Evolutionary conservation across 1,284 basidiomycete species (phyloP).

Genomic region (Phellopilus nigrolimitatus): DNA sequence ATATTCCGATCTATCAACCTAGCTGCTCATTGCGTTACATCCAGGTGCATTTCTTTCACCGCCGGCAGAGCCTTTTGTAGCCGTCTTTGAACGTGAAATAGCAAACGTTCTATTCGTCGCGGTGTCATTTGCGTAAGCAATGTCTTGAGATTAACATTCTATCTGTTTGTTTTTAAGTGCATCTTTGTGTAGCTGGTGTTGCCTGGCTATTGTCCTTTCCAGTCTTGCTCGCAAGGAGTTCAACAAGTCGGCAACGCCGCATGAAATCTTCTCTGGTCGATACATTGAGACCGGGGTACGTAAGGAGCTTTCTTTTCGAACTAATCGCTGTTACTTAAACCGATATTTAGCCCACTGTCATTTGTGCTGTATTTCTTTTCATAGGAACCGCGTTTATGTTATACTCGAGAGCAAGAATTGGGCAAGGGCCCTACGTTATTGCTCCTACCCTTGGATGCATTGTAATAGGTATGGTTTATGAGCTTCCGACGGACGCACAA

Average conservation of each 20-base stretch:
- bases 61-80: constrained; percentile 62
- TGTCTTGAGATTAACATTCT: background rate
- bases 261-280: constrained; percentile 40
- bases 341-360: constrained; percentile 45
- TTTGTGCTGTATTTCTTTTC: constrained; percentile 64
- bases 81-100: constrained; percentile 62
- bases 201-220: constrained; percentile 62
- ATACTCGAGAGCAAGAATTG: constrained; percentile 59
- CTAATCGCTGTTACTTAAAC: constrained; percentile 20
- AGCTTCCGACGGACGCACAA: too few species aligned
- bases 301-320: background rate
- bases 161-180: constrained; percentile 13
- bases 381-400: constrained; percentile 55
- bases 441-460: constrained; percentile 57
- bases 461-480: constrained; percentile 38
- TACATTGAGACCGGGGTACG: constrained; percentile 58
- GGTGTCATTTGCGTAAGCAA: constrained; percentile 59
- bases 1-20: background rate
- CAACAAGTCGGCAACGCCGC: constrained; percentile 35
- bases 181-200: constrained; percentile 53
- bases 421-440: constrained; percentile 63
- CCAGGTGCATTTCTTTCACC: constrained; percentile 64
- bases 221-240: constrained; percentile 49
- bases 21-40: background rate
- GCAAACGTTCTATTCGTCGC: constrained; percentile 28